A percentile compares a stretch with the other conserved stretches of the same genome.
phyloP scores from a whole-genome alignment of 1,284 basidiomycete species.

The Cryptococcus jaspeensis region DNA sequence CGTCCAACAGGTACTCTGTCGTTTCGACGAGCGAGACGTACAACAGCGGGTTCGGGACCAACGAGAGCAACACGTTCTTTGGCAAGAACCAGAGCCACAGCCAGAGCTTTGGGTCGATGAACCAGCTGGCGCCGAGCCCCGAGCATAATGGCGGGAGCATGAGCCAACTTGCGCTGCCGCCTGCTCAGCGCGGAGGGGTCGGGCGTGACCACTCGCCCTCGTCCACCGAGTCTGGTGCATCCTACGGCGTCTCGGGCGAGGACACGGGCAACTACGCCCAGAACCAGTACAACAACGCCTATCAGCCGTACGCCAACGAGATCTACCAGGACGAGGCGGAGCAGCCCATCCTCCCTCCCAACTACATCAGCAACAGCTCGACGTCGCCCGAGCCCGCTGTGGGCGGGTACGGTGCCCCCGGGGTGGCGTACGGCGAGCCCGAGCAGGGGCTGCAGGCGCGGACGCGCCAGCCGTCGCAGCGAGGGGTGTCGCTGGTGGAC shows the following conservation, averaged over 20 bases:
- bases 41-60: slow-evolving; percentile 43
- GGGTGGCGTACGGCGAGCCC: slow-evolving; percentile 17
- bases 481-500: slow-evolving; percentile 73
- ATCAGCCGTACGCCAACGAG: slow-evolving; percentile 21
- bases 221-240: slow-evolving; percentile 42
- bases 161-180: slow-evolving; percentile 58
- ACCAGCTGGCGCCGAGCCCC: slow-evolving; percentile 59
- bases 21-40: slow-evolving; percentile 72
- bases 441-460: slow-evolving; percentile 29
- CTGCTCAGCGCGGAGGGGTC: slow-evolving; percentile 45
- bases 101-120: slow-evolving; percentile 45
- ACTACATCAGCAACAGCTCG: slow-evolving; percentile 17
- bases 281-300: slow-evolving; percentile 13
- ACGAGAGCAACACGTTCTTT: slow-evolving; percentile 46
- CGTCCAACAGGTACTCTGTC: slow-evolving; percentile 65
- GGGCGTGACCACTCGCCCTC: slow-evolving; percentile 40
- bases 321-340: slow-evolving; percentile 55
- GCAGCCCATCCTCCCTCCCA: slow-evolving; percentile 55
- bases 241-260: slow-evolving; percentile 21
- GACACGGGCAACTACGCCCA: slow-evolving; percentile 18
- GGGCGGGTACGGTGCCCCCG: no score
- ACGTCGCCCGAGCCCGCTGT: slow-evolving; percentile 23
- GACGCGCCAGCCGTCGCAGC: slow-evolving; percentile 37
- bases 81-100: slow-evolving; percentile 38
- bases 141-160: slow-evolving; percentile 56